phyloP scores from a whole-genome alignment of 1,284 basidiomycete species.

The Papiliotrema terrestris region DNA sequence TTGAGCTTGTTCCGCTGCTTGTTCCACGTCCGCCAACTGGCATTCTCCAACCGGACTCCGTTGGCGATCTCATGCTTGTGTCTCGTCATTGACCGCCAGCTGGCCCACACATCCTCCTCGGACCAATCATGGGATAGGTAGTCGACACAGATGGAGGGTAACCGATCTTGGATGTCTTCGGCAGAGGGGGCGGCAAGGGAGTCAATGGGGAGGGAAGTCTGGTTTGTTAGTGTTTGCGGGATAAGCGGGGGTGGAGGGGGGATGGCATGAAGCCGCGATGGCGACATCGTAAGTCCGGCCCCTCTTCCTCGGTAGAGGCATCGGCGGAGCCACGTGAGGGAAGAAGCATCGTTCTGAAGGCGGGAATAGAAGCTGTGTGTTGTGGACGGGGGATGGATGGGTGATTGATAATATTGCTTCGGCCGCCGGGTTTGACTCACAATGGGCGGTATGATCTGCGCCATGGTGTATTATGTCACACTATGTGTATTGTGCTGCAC shows the following conservation, averaged over 20 bases:
- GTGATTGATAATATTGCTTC: neutral
- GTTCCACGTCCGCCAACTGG: conserved; percentile 98
- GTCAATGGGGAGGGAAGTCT: conserved; percentile 47
- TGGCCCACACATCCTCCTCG: conserved; percentile 97
- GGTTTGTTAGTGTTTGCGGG: conserved; percentile 5
- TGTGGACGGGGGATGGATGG: neutral
- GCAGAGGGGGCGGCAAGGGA: conserved; percentile 52
- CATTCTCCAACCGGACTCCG: conserved; percentile 91
- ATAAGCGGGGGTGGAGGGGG: neutral
- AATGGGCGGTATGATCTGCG: conserved; percentile 45
- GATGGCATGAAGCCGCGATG: neutral
- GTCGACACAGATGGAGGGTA: conserved; percentile 61
- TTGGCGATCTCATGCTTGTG: conserved; percentile 98
- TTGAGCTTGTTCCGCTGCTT: conserved; percentile 96
- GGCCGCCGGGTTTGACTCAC: conserved; percentile 19
- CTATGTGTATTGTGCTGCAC: neutral
- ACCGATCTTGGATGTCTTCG: conserved; percentile 53
- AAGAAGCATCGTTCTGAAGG: neutral
- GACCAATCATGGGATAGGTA: conserved; percentile 88
- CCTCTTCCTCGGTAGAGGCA: neutral
- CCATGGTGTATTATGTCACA: conserved; percentile 28
- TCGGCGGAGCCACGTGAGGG: no score
- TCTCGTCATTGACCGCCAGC: conserved; percentile 96
- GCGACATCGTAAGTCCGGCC: no score
- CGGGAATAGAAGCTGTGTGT: neutral